phyloP scores from a whole-genome alignment of 225 moss, liverwort and hornwort genomes.

The Physcomitrellopsis africana region DNA sequence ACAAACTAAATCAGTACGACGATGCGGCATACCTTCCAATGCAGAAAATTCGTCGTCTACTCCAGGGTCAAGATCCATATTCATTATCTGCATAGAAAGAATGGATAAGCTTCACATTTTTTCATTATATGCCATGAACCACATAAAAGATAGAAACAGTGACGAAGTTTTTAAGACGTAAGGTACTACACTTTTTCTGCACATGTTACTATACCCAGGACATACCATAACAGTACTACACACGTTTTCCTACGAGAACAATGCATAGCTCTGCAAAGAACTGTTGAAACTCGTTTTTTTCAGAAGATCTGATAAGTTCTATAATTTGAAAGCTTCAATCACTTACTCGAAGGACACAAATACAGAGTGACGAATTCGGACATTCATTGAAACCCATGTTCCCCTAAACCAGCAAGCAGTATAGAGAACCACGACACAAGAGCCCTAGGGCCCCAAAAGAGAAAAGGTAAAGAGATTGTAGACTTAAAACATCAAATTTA shows the following conservation, averaged over 20 bases:
- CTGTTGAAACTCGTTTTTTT: slow-evolving; percentile 9
- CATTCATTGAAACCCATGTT: slow-evolving; percentile 17
- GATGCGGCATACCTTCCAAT: slow-evolving; percentile 69
- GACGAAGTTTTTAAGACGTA: slow-evolving; percentile 12
- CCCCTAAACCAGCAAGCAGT: background rate
- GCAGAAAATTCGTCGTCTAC: slow-evolving; percentile 93
- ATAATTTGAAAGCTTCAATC: no score
- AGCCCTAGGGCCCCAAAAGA: slow-evolving; percentile 17
- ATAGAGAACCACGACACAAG: slow-evolving; percentile 8
- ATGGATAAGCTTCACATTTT: slow-evolving; percentile 21
- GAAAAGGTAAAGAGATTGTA: background rate
- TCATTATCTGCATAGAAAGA: slow-evolving; percentile 69
- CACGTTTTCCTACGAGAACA: background rate
- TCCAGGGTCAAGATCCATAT: slow-evolving; percentile 93
- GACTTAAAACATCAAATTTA: slow-evolving; percentile 1
- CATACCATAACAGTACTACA: background rate
- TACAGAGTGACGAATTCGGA: slow-evolving; percentile 8
- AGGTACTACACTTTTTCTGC: slow-evolving; percentile 15
- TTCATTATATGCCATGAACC: slow-evolving; percentile 1
- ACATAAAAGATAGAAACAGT: slow-evolving; percentile 5
- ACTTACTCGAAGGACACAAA: no score
- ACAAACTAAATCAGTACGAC: background rate
- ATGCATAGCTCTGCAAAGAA: slow-evolving; percentile 16
- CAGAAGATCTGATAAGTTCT: background rate
- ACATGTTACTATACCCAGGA: slow-evolving; percentile 4